phyloP scores from a whole-genome alignment of 2,329 filamentous ascomycete genomes.

The Parastagonospora nodorum region DNA sequence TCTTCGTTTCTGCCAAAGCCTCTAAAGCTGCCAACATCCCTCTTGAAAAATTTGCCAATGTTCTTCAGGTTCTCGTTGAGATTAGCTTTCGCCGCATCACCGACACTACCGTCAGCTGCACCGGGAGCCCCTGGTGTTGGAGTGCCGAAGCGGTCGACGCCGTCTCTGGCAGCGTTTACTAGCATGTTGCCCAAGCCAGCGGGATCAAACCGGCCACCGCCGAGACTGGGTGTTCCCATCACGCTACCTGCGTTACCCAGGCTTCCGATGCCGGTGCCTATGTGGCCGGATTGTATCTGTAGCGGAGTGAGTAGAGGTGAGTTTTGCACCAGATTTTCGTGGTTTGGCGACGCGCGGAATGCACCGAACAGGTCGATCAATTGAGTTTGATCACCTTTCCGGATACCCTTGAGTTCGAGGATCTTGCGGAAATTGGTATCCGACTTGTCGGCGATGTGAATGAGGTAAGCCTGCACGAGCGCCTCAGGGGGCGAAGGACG shows the following conservation, averaged over 20 bases:
- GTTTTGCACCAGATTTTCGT: slow-evolving; percentile 64
- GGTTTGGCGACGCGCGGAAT: slow-evolving; percentile 69
- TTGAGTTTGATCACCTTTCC: slow-evolving; percentile 77
- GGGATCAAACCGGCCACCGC: slow-evolving; percentile 70
- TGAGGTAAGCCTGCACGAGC: slow-evolving; percentile 94
- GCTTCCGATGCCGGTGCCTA: slow-evolving; percentile 50
- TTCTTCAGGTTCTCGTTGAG: slow-evolving; percentile 94
- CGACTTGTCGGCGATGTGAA: slow-evolving; percentile 92
- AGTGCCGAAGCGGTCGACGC: slow-evolving; percentile 76
- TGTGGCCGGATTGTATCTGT: slow-evolving; percentile 41
- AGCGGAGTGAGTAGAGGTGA: slow-evolving; percentile 45
- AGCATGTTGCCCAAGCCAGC: slow-evolving; percentile 83
- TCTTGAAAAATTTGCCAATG: slow-evolving; percentile 93
- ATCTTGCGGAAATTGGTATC: slow-evolving; percentile 97
- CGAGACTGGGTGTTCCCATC: slow-evolving; percentile 44
- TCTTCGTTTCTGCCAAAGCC: slow-evolving; percentile 44
- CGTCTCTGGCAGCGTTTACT: slow-evolving; percentile 85
- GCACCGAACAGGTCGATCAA: slow-evolving; percentile 91
- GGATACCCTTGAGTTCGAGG: slow-evolving; percentile 90
- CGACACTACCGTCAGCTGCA: slow-evolving; percentile 19
- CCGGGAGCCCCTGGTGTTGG: slow-evolving; percentile 39
- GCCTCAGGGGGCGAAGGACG: slow-evolving; percentile 89
- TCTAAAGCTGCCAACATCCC: slow-evolving; percentile 70
- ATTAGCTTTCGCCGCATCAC: slow-evolving; percentile 60
- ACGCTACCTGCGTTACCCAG: slow-evolving; percentile 46